Conservation (phyloP, 2,329 filamentous ascomycete species). For the Clarireedia homoeocarpa region DNA sequence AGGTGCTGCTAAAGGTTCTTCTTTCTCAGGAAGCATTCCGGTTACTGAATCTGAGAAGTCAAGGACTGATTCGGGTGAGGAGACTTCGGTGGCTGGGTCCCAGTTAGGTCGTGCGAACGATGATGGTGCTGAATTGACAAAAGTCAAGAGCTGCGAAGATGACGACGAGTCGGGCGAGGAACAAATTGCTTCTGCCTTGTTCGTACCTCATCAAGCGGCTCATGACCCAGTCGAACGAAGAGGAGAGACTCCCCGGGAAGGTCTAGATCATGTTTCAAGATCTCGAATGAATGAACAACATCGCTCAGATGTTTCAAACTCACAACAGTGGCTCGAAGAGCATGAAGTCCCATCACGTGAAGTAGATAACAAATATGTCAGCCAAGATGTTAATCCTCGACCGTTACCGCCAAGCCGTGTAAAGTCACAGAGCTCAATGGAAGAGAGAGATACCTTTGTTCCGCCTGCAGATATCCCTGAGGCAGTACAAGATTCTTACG, state of each 20-base stretch:
- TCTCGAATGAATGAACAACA: conserved; percentile 9
- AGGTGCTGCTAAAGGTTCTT: conserved; percentile 24
- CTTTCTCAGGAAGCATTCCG: conserved; percentile 28
- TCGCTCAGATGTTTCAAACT: conserved; percentile 22
- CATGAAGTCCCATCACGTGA: conserved; percentile 32
- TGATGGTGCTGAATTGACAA: conserved; percentile 32
- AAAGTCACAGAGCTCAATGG: conserved; percentile 14
- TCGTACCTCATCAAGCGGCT: conserved; percentile 63
- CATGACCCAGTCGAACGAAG: conserved; percentile 34
- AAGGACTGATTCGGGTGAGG: conserved; percentile 10
- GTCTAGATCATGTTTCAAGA: conserved; percentile 8
- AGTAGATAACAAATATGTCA: conserved; percentile 19
- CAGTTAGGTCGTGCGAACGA: conserved; percentile 23
- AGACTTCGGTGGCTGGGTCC: background rate
- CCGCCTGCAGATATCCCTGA: conserved; percentile 10
- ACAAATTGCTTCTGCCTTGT: conserved; percentile 80
- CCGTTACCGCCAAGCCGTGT: conserved; percentile 10
- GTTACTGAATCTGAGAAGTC: conserved; percentile 23
- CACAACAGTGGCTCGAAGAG: conserved; percentile 29
- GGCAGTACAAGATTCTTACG: conserved; percentile 15
- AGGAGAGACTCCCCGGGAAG: conserved; percentile 9
- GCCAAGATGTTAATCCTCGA: conserved; percentile 13
- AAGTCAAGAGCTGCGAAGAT: conserved; percentile 29
- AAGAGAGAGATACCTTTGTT: conserved; percentile 12
- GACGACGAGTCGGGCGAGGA: conserved; percentile 65